phyloP scores from a whole-genome alignment of 2,329 filamentous ascomycete species.

The Stagonosporopsis rhizophila region DNA sequence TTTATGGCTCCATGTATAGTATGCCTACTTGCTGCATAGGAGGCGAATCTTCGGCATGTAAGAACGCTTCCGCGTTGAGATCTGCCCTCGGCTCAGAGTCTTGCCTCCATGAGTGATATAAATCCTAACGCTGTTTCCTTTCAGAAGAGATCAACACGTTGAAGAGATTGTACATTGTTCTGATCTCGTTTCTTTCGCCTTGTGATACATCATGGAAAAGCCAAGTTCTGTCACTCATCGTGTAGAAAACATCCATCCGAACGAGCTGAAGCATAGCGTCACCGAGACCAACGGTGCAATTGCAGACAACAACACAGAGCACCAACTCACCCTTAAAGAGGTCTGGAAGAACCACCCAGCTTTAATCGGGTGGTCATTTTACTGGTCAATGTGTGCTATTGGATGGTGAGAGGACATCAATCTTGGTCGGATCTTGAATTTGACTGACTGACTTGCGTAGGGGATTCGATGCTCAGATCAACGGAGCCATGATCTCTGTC shows the following conservation, averaged over 20 bases:
- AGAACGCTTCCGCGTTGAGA: neutral
- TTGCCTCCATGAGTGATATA: neutral
- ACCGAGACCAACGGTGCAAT: slow-evolving; percentile 1
- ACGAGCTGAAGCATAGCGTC: neutral
- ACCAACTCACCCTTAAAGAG: slow-evolving; percentile 16
- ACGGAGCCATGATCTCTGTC: slow-evolving; percentile 66
- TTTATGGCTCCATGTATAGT: neutral
- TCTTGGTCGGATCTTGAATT: neutral
- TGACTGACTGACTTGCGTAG: slow-evolving; percentile 2
- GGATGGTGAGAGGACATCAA: slow-evolving; percentile 16
- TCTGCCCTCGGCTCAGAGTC: neutral
- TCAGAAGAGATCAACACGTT: neutral
- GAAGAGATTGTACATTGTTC: neutral
- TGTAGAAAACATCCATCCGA: neutral
- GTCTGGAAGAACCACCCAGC: slow-evolving; percentile 14
- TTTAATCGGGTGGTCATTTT: slow-evolving; percentile 23
- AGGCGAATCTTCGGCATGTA: neutral
- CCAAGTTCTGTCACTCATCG: neutral
- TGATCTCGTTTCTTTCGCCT: neutral
- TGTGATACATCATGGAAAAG: neutral
- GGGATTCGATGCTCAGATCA: slow-evolving; percentile 67
- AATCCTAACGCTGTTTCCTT: neutral
- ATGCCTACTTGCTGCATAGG: neutral
- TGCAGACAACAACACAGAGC: slow-evolving; percentile 14
- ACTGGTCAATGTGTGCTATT: slow-evolving; percentile 23